phyloP scores from a whole-genome alignment of 148 eudicot genomes.

The Silene conica region DNA sequence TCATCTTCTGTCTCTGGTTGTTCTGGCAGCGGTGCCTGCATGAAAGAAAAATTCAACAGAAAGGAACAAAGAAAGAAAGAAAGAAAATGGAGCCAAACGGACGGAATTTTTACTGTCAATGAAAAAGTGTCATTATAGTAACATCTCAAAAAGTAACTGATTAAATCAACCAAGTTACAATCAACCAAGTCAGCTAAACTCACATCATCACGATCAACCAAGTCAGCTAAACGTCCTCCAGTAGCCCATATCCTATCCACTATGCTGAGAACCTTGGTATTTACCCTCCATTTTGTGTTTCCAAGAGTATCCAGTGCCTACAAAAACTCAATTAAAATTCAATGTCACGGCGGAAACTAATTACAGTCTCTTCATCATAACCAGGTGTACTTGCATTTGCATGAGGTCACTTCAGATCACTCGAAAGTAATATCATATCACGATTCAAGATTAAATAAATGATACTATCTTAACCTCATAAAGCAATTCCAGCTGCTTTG shows the following conservation, averaged over 20 bases:
- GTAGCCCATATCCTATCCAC: conserved; percentile 81
- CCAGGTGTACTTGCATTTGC: not conserved
- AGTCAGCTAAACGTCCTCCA: conserved; percentile 78
- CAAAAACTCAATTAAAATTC: conserved; percentile 4
- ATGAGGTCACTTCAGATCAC: not conserved
- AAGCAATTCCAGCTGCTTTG: conserved; percentile 53
- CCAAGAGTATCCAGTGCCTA: conserved; percentile 97
- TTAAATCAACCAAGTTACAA: conserved; percentile 44
- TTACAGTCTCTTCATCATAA: not conserved
- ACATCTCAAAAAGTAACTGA: conserved; percentile 1
- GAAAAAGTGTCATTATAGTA: not conserved
- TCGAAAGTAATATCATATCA: not conserved
- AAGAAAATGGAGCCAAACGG: not conserved
- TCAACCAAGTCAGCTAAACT: conserved; percentile 81
- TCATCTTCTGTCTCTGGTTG: conserved; percentile 86
- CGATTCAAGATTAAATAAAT: not conserved
- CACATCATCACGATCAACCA: conserved; percentile 86
- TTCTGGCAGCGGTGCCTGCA: conserved; percentile 80
- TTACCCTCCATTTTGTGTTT: conserved; percentile 84
- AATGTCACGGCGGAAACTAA: not conserved
- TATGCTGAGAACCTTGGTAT: conserved; percentile 64
- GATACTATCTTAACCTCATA: conserved; percentile 56
- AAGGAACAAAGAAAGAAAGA: not conserved
- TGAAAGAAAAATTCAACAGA: conserved; percentile 19
- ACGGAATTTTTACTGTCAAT: not conserved